Base-by-base conservation (phyloP, 2,329 filamentous ascomycete genomes). In the Cercospora zeae-maydis region DNA sequence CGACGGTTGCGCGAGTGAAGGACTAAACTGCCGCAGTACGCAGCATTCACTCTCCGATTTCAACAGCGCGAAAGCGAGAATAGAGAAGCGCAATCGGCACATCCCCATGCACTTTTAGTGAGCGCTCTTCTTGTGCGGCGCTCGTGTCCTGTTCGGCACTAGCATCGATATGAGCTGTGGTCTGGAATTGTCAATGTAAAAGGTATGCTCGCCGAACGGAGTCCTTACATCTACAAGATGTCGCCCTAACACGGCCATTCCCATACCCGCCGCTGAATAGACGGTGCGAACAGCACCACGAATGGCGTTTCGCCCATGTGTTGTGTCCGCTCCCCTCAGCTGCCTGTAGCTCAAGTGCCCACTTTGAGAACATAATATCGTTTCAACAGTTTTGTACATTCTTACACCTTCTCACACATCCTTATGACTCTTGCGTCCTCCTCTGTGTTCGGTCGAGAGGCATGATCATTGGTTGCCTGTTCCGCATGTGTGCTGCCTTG, bases 381-480 rank as follows among this genome's bases (percentile, higher is more conserved):
- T 39, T 52, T 4, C 42, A 56, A 30, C 33, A 14, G 11, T 37
- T 42, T 24, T 55, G 52, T 36, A 56, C 59, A 56, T 55, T 10
- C 4, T 31, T 3, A 14, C 21, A 7, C 16, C 8, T 37, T 49
- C 27, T 16, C 2, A 49, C 13, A 59, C 61, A 59, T 63, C 57
- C 58, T 33, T 36, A 61, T 47, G 62, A 39, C 16, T 59, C 24
- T 34, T 24, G 33, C 4, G 37, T 45, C 31, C 49, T 63, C 49
- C 63, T 67, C 58, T 65, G 66, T 61, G 65, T 57, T 39, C 73
- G 75, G 65, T 80, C 76, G 66, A 79, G 75, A 34, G 82, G 82
- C 71, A 86, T 78, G 67, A 96, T 86, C 72, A 93, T 86, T 24
- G 93, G 91, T 66, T 86, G 85, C 71, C 89, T 75, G 67, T 77